Base-by-base conservation (phyloP, 169 alveolate genomes). In the Eimeria tenella region DNA sequence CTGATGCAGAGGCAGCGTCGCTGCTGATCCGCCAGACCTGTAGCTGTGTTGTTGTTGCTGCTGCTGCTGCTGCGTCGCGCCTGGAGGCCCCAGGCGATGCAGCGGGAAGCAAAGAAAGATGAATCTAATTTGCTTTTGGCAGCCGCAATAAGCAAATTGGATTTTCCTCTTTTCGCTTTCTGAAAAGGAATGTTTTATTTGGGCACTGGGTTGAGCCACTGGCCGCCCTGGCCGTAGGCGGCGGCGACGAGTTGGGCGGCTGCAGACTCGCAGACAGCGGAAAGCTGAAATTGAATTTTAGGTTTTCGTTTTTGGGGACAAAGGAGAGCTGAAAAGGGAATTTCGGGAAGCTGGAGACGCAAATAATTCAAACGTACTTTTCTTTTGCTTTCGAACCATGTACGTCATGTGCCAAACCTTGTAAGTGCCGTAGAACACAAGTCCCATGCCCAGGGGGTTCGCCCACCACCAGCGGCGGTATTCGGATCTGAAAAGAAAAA, bases 391-490 rank as follows among this genome's bases (percentile, higher is more conserved):
- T 87, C 97, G 98, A 77, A 96, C 97, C 98, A 97, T 97, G 82
- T 97, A 97, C 81, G 97, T 93, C 97, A 97, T 95, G 96, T 97
- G 96, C 98, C 98, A 97, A 50, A 95, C 92, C 94, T 97, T 97
- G 96, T 97, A 97, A 68, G 95, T 95, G 60, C 97, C 96, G 96
- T 96, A 97, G 95, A 96, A 94, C 63, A 97, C 95, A 60, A 97
- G 97, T 15, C 98, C 98, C 94, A 97, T 97, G 42, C 98, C 98
- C 49, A 97, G 96, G 49, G 98, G 98, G 93, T 97, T 97, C 42
- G 98, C 98, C 98, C 98, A 97, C 98, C 98, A 97, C 98, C 98
- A 97, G 89, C 96, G 95, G 60, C 98, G 96, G 93, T 97, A 97
- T 93, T 96, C 97, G 79, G 97, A 95, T n/a, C 95, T 93, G 93